phyloP scores from a whole-genome alignment of 768 basidiomycete genomes.

The Gymnopilus junonius region DNA sequence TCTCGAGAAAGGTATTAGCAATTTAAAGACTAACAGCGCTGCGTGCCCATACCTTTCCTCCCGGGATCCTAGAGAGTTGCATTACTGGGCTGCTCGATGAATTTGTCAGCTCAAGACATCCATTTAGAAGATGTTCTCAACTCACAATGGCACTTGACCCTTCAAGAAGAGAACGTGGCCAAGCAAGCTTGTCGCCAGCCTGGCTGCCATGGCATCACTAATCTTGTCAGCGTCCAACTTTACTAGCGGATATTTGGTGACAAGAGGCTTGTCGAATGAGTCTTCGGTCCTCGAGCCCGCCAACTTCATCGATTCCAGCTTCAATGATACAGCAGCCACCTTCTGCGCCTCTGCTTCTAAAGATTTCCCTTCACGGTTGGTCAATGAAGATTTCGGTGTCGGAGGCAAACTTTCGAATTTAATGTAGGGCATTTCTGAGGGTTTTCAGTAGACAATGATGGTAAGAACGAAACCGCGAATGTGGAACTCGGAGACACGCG shows the following conservation, averaged over 20 bases:
- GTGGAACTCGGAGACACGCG: background rate
- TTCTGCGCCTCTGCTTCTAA: background rate
- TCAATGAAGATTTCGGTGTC: background rate
- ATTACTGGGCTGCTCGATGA: slow-evolving; percentile 55
- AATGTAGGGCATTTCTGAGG: background rate
- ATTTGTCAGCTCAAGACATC: background rate
- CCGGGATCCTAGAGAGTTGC: slow-evolving; percentile 64
- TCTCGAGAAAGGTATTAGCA: slow-evolving; percentile 28
- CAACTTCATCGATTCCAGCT: background rate
- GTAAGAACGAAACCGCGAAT: background rate
- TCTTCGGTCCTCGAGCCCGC: background rate
- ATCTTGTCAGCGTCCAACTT: slow-evolving; percentile 56
- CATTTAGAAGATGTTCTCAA: slow-evolving; percentile 13
- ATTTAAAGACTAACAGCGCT: background rate
- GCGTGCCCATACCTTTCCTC: slow-evolving; percentile 39
- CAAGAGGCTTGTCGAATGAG: background rate
- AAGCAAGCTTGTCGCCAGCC: slow-evolving; percentile 63
- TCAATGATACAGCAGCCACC: background rate
- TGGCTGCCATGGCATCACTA: slow-evolving; percentile 62
- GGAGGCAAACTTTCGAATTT: background rate
- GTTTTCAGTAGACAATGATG: background rate
- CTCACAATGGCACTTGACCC: slow-evolving; percentile 80
- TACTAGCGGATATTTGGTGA: slow-evolving; percentile 36
- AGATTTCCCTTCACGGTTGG: background rate
- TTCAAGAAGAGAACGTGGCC: slow-evolving; percentile 79